Base-by-base conservation (phyloP, 176 grass and related monocot genomes). In the Chrysopogon serrulatus region DNA sequence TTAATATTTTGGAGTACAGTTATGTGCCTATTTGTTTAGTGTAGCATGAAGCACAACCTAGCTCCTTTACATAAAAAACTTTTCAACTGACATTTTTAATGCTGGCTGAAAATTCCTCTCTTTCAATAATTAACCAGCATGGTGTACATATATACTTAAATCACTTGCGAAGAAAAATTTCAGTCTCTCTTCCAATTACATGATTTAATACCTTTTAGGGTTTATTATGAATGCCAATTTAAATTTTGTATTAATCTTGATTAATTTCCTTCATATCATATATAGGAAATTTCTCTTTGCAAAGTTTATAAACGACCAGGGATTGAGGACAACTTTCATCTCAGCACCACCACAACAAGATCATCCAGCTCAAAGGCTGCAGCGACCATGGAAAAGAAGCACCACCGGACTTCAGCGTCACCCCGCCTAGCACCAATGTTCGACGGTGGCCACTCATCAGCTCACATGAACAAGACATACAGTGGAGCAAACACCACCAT, bases 281-380 rank as follows among this genome's bases (percentile, higher is more conserved):
- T 68, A 68, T 59, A 79, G 45, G 95, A 98, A 84, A 98, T 98
- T 77, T 98, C 95, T 2, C 90, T 98, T 4, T 98, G 95, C 53
- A 92, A 92, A 24, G 95, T 98, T 65, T 98, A 98, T 37, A 98
- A 98, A 82, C 87, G 95, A 18, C 69, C 95, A 14, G 95, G 95
- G 28, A 88, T 95, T 19, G 95, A 93, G 27, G 90, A 95, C 37
- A 91, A 92, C 77, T 88, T 85, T 44, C 92, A 91, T 71, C 86
- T 89, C 74, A 83, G 57, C 10, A 56, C 59, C 28, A 79, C 72
- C 36, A 65, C 88, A 28, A 64, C 91, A 67, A 83, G 83, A 51
- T 75, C 91, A 13, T 87, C 91, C 2, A 71, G 69, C 36, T 85
- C 89, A 41, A 88, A 89, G 77, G 86, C 80, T 26, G 61, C 74